Percentiles rank a stretch among this genome's conserved stretches.
Evolutionary conservation across 2,329 filamentous ascomycete species (phyloP).

Genomic region (Fusarium praegraminearum): DNA sequence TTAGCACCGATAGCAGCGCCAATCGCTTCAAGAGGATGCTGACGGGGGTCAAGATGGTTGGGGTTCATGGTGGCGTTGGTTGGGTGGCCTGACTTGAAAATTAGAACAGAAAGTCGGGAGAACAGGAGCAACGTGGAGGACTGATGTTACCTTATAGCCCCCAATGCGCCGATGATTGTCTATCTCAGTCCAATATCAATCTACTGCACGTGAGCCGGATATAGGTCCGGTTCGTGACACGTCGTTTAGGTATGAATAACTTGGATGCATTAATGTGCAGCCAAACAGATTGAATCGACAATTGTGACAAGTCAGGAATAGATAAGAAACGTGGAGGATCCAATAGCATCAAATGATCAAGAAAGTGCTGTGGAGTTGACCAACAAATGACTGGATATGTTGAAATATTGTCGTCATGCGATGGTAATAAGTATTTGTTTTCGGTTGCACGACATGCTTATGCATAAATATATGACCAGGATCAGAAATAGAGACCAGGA

Average conservation of each 20-base stretch:
- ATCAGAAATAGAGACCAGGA: no score
- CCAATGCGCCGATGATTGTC: neutral
- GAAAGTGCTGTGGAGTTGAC: neutral
- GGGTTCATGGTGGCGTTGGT: constrained; percentile 8
- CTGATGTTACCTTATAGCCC: neutral
- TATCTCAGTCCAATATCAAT: neutral
- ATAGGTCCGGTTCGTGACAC: neutral
- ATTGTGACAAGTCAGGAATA: neutral
- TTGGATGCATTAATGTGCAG: neutral
- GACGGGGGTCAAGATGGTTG: constrained; percentile 11
- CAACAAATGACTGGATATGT: neutral
- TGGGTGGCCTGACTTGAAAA: neutral
- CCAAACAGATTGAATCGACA: neutral
- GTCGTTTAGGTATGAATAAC: neutral
- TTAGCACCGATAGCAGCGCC: constrained; percentile 5
- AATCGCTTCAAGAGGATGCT: constrained; percentile 10
- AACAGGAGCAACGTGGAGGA: neutral
- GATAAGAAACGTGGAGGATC: neutral
- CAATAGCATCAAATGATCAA: neutral
- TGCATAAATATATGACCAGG: neutral
- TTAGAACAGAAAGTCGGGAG: neutral
- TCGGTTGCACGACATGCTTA: neutral
- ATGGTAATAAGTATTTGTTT: neutral
- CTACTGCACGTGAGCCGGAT: neutral
- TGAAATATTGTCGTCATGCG: constrained; percentile 6